Evolutionary conservation across 1,139 yeast genomes (phyloP).

Genomic region (Wickerhamiella infanticola): DNA sequence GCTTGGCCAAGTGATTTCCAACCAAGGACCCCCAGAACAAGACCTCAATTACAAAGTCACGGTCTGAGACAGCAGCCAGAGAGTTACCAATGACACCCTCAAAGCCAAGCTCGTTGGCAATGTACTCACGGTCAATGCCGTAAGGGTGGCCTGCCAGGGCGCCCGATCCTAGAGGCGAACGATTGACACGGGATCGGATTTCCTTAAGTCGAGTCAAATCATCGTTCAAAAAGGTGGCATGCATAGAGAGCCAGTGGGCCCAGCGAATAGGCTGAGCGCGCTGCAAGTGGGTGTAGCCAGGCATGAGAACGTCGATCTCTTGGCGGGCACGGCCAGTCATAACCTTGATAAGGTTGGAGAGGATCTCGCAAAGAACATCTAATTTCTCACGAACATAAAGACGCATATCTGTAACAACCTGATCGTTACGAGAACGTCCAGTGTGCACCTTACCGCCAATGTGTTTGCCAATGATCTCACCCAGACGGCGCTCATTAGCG

Average conservation of each 20-base stretch:
- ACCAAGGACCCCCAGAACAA: constrained; percentile 93
- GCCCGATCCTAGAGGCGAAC: constrained; percentile 89
- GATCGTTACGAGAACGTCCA: constrained; percentile 96
- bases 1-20: constrained; percentile 88
- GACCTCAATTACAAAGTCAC: constrained; percentile 95
- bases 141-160: constrained; percentile 99
- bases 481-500: constrained; percentile 93
- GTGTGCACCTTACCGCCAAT: constrained; percentile 98
- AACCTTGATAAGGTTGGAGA: constrained; percentile 48
- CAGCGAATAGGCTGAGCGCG: constrained; percentile 98
- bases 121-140: constrained; percentile 84
- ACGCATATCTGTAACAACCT: constrained; percentile 97
- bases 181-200: constrained; percentile 66
- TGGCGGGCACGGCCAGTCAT: constrained; percentile 59
- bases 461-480: constrained; percentile 83
- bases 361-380: constrained; percentile 38
- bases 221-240: constrained; percentile 86
- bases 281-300: constrained; percentile 96
- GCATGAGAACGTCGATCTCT: constrained; percentile 89
- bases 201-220: constrained; percentile 77
- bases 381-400: constrained; percentile 74
- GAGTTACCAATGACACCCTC: constrained; percentile 85
- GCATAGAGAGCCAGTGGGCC: constrained; percentile 93
- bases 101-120: constrained; percentile 69
- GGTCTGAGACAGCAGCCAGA: constrained; percentile 84